Evolutionary conservation across 2,329 filamentous ascomycete genomes (phyloP).

Genomic region (Knoxdaviesia capensis): DNA sequence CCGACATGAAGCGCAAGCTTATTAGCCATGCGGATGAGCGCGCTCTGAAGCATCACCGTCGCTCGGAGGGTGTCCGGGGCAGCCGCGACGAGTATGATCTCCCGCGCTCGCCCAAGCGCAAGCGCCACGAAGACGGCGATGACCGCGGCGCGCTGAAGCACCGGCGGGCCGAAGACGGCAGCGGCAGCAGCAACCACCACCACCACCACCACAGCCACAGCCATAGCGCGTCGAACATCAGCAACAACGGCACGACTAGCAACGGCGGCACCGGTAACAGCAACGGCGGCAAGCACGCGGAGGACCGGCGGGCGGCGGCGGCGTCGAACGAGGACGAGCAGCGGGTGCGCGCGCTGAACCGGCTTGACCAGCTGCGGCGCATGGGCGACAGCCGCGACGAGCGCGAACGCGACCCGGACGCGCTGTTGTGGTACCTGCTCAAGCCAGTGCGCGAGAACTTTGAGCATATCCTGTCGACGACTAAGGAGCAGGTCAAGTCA

Average conservation of each 20-base stretch:
- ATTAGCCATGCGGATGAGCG: conserved; percentile 23
- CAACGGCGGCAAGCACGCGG: conserved; percentile 5
- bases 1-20: conserved; percentile 37
- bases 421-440: conserved; percentile 27
- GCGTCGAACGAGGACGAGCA: conserved; percentile 16
- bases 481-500: conserved; percentile 39
- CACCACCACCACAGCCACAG: conserved; percentile 15
- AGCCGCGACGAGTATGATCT: conserved; percentile 13
- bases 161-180: conserved; percentile 18
- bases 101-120: conserved; percentile 5
- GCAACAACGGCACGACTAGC: conserved; percentile 15
- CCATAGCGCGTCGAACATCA: conserved; percentile 14
- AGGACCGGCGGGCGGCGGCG: conserved; percentile 3
- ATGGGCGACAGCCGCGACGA: conserved; percentile 30
- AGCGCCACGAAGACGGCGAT: conserved; percentile 5
- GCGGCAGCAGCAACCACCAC: conserved; percentile 12
- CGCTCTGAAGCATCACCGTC: conserved; percentile 21
- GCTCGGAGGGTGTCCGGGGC: conserved; percentile 20
- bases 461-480: conserved; percentile 36
- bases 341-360: conserved; percentile 18
- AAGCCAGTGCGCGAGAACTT: conserved; percentile 41
- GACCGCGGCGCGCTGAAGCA: conserved; percentile 19
- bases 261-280: conserved; percentile 9
- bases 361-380: conserved; percentile 20
- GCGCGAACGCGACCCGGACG: conserved; percentile 22